These are phyloP conservation scores for Sporothrix curviconia DNA, from an alignment of 2,329 filamentous ascomycete species.

Conservation along the genomic window DNA sequence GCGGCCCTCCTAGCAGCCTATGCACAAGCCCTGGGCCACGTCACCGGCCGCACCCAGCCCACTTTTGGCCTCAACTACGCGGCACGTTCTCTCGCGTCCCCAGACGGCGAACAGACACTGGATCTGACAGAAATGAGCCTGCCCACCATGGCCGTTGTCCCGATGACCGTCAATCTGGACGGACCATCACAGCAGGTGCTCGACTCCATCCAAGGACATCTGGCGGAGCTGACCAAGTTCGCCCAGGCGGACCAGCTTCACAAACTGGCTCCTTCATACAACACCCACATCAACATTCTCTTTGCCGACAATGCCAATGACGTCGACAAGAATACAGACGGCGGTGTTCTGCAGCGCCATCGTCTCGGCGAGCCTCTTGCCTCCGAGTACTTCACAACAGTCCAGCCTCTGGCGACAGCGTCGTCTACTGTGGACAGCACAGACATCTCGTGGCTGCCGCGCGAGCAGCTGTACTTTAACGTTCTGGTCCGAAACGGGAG, in stretches of 20 bases:
- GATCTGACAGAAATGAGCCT: slow-evolving; percentile 4
- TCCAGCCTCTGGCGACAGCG: not conserved
- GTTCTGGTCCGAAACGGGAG: slow-evolving; percentile 13
- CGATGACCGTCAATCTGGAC: not conserved
- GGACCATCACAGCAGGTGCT: not conserved
- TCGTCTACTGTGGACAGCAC: slow-evolving; percentile 9
- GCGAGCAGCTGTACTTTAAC: slow-evolving; percentile 17
- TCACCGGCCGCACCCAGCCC: slow-evolving; percentile 11
- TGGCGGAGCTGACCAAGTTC: slow-evolving; percentile 18
- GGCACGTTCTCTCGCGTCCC: slow-evolving; percentile 15
- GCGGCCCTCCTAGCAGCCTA: slow-evolving; percentile 15
- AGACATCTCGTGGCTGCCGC: slow-evolving; percentile 7
- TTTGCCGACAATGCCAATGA: not conserved
- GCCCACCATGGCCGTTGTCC: not conserved
- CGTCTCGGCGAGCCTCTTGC: slow-evolving; percentile 17
- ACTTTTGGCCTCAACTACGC: slow-evolving; percentile 19
- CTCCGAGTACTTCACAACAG: slow-evolving; percentile 17
- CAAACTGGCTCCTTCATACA: slow-evolving; percentile 14
- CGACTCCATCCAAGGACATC: slow-evolving; percentile 12
- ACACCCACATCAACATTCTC: slow-evolving; percentile 18
- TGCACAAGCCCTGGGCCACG: slow-evolving; percentile 10
- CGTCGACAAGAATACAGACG: not conserved
- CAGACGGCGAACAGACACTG: slow-evolving; percentile 11
- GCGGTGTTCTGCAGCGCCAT: slow-evolving; percentile 8
- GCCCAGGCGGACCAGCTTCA: slow-evolving; percentile 16